Evolutionary conservation across 805 yeast genomes (phyloP), one percentile per base, ranked within the genome.

Genomic region (Metschnikowia henanensis): DNA sequence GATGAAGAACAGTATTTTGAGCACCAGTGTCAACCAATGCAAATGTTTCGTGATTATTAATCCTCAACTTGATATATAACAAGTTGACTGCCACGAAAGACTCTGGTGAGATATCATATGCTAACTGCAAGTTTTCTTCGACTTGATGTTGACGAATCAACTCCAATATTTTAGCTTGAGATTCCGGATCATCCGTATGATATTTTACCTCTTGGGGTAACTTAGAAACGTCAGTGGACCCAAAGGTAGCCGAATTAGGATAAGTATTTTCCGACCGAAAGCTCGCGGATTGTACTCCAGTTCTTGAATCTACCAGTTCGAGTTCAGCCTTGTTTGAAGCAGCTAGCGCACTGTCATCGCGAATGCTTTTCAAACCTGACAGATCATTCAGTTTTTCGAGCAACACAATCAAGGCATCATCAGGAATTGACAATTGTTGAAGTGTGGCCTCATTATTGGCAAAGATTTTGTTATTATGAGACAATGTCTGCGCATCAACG

Each of bases 21-120:
- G 99, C 98, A 2, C 99, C 99, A 0, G 97, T 81, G 61, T 94
- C 99, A 5, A 94, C 95, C 69, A 94, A 89, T 0, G 98, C 98
- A 60, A 87, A 87, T 3, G 90, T 84, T 18, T 83, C 81, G 35
- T 75, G 72, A 1, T 94, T 92, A 57, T 94, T 91, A 29, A 92
- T 84, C 52, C 80, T 83, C 31, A 89, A 73, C 43, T 81, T 74
- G 13, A 94, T 81, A 64, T 84, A 92, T 30, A 94, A 74, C 96
- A 94, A 90, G 25, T 79, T 78, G 3, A 92, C 95, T 0, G 76
- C 65, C 0, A 90, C 83, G 66, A 94, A 94, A 29, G 87, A 76
- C 61, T 94, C 99, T 0, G 99, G 99, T 4, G 92, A 80, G 41
- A 83, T 81, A 46, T 91, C 97, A 60, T 82, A 73, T 0, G 99